Base-by-base conservation (phyloP, 2,329 filamentous ascomycete species). In the Hypoxylon sp. region DNA sequence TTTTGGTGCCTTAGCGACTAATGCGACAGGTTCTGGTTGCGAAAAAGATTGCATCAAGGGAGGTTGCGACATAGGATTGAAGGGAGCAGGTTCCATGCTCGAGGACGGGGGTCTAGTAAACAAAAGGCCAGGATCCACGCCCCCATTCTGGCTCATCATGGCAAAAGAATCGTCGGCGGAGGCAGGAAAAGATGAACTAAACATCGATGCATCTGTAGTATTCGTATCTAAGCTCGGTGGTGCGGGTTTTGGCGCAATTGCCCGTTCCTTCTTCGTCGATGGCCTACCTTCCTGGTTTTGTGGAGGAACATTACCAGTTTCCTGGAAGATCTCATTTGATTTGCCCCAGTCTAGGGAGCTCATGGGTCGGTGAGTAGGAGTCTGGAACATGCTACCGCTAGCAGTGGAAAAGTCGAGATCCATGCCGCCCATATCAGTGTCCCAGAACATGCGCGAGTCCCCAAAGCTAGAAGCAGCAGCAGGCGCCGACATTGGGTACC, bases 61-160 rank as follows among this genome's bases (percentile, higher is more conserved):
- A 37, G 74, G 62, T 60, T 78, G 58, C 68, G 75, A 55, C 72
- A 75, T 68, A 65, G 77, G 73, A 75, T 79, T 63, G 70, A 77
- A 82, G 51, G 75, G 75, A 24, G 81, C 75, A 14, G 76, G 67
- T 44, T 85, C 81, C 79, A 86, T 82, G 58, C 77, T 75, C 3
- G 85, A 83, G 19, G 85, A 85, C 11, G 82, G 82, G 24, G 86
- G 84, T 10, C 83, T 82, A 68, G 84, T 86, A 74, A 88, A 87
- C 6, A 91, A 78, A 14, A 91, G 79, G 6, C 86, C 88, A 1
- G 88, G 88, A 71, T 91, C 83, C 5, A 91, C 87, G n/a, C 82
- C 85, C 6, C 82, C 81, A 29, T 77, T 80, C 5, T 83, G 80
- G 51, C 79, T 82, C 39, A 83, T 79, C 29, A 85, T 80, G 24